phyloP scores from a whole-genome alignment of 2,329 filamentous ascomycete species.

The Microsporum audouinii region DNA sequence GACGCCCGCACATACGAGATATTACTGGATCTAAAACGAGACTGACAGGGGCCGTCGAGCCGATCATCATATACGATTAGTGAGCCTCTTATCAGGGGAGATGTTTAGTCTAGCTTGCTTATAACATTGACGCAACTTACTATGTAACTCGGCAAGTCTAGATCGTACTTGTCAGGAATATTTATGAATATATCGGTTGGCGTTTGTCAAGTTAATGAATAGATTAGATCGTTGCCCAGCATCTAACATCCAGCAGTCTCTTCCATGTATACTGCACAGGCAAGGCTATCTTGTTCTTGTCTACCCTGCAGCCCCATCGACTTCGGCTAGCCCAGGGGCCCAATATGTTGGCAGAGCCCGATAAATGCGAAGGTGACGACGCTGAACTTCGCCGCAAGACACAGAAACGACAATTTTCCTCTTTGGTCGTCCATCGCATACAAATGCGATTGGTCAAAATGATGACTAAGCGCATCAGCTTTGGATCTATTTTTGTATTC shows the following conservation, averaged over 20 bases:
- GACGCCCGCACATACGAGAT: background rate
- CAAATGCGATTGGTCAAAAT: background rate
- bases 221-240: no score
- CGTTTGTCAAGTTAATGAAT: no score
- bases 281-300: background rate
- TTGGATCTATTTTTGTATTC: background rate
- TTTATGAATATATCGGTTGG: no score
- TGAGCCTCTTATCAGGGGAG: background rate
- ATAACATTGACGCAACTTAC: background rate
- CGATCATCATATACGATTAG: background rate
- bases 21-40: background rate
- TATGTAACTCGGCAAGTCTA: background rate
- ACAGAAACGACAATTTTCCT: background rate
- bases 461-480: background rate
- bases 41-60: background rate
- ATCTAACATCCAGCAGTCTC: no score
- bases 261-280: no score
- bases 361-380: background rate
- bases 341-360: background rate
- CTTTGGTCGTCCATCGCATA: background rate
- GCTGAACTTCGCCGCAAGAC: background rate
- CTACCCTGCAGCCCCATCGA: background rate
- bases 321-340: background rate
- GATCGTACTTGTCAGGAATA: background rate
- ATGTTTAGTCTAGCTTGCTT: background rate